Conservation (phyloP, 768 basidiomycete species). For the Coprinellus micaceus region DNA sequence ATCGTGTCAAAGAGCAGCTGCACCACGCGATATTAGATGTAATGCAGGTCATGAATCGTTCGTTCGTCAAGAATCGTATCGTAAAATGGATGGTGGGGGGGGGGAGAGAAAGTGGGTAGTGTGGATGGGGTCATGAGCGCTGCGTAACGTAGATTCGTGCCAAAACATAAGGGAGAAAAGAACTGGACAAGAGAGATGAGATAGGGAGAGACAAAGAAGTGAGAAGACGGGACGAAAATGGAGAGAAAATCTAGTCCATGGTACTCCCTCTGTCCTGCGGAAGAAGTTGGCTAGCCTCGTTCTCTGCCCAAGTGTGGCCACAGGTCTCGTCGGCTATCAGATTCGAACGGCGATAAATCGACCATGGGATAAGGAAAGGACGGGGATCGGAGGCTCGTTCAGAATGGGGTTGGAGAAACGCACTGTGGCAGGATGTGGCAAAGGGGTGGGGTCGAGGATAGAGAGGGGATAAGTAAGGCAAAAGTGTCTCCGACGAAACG, state of each 20-base stretch:
- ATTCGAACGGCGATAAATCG: background rate
- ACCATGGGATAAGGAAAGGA: background rate
- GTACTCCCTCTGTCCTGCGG: background rate
- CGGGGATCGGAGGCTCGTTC: conserved; percentile 3
- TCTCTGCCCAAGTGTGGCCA: background rate
- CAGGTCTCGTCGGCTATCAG: background rate
- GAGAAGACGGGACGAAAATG: background rate
- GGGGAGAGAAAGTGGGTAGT: background rate
- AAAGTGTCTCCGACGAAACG: background rate
- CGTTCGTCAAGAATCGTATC: conserved; percentile 42
- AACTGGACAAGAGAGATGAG: background rate
- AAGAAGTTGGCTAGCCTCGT: background rate
- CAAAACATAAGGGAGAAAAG: conserved; percentile 25
- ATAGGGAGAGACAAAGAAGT: background rate
- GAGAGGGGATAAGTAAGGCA: background rate
- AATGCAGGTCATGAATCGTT: background rate
- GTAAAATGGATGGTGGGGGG: background rate
- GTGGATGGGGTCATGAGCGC: too few species aligned
- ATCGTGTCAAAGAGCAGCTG: background rate
- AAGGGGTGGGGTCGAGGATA: conserved; percentile 11
- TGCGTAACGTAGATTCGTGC: conserved; percentile 5
- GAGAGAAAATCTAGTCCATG: background rate
- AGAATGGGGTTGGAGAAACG: conserved; percentile 14
- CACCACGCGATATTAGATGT: background rate
- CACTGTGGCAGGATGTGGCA: background rate